Percentiles rank a stretch among this genome's conserved stretches.
phyloP scores from a whole-genome alignment of 192 early-diverging fungal species.

The Oehlia diaphana region DNA sequence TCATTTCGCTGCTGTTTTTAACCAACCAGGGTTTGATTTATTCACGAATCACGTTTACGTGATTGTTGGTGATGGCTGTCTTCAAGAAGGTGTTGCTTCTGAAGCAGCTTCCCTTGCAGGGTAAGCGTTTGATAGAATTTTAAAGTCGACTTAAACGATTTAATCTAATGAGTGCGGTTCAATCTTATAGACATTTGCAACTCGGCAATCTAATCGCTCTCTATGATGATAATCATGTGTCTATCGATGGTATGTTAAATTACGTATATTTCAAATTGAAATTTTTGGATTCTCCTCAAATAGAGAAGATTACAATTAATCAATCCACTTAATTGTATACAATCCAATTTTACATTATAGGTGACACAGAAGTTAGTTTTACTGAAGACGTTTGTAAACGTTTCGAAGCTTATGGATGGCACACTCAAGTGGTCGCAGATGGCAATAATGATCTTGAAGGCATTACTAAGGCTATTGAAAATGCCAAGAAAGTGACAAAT shows the following conservation, averaged over 20 bases:
- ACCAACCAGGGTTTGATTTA: conserved; percentile 81
- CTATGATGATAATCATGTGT: conserved; percentile 97
- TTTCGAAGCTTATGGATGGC: conserved; percentile 94
- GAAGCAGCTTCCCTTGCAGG: conserved; percentile 93
- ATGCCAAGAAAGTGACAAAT: conserved; percentile 81
- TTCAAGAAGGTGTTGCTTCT: conserved; percentile 95
- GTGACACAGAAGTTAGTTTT: conserved; percentile 75
- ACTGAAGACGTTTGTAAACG: conserved; percentile 90
- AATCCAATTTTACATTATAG: background rate
- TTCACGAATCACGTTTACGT: conserved; percentile 85
- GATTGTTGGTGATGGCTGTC: conserved; percentile 92
- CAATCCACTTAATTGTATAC: too few relatives aligned
- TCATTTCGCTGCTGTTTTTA: conserved; percentile 89
- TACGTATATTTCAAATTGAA: background rate
- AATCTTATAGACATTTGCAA: conserved; percentile 65
- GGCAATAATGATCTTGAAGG: conserved; percentile 77
- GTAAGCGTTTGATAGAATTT: conserved; percentile 36
- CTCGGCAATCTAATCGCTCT: conserved; percentile 92
- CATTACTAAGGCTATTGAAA: conserved; percentile 73
- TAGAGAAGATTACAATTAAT: too few relatives aligned
- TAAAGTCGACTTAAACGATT: background rate
- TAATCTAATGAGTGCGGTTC: background rate
- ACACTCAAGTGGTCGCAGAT: conserved; percentile 72
- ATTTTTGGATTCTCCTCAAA: too few relatives aligned
- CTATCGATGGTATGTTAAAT: conserved; percentile 74